Evolutionary conservation across 345 rosid species (phyloP), one percentile per base, ranked within the genome.

Genomic region (Syzygium grande): DNA sequence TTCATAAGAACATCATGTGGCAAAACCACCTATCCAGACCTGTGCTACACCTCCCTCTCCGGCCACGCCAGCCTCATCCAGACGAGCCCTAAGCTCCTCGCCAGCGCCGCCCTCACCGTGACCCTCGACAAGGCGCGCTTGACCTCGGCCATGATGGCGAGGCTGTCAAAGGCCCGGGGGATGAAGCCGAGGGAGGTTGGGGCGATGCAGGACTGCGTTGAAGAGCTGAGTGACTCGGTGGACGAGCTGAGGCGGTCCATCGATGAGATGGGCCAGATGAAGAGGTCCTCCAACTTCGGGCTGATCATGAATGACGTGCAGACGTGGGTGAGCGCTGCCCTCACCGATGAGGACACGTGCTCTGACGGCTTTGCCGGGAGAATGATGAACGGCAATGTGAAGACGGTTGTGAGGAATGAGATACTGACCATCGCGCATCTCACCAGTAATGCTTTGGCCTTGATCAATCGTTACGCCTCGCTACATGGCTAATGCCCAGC

Each of bases 261-360:
- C 8, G 58, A 83, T 30, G 92, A 87, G 77, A 90, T 90, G 91
- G 84, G 55, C 6, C 84, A 63, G 54, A 77, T 58, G 12, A 86
- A 34, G 86, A 87, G 91, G 25, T 34, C 29, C 5, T 88, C 90
- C 5, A 88, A 91, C 84, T 86, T 87, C 29, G 91, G 84, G 25
- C 88, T 90, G 22, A 85, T 80, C 84, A 87, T 89, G 87, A 89
- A 58, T 63, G 89, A 89, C 49, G 87, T 90, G 27, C 84, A 91
- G 85, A 89, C 93, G n/a, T 91, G 92, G 84, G 90, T 92, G 25
- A 91, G 92, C 46, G 92, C 94, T 19, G 92, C 94, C 52, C 88
- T 92, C 30, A 91, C 92, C 21, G 91, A 92, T 68, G 91, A 92
- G 88, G 89, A 87, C 86, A 91, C 94, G 30, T 92, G 94, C 84